These are phyloP conservation scores for Ascochyta viciae-villosae DNA, from an alignment of 2,329 filamentous ascomycete species.

Conservation along the genomic window DNA sequence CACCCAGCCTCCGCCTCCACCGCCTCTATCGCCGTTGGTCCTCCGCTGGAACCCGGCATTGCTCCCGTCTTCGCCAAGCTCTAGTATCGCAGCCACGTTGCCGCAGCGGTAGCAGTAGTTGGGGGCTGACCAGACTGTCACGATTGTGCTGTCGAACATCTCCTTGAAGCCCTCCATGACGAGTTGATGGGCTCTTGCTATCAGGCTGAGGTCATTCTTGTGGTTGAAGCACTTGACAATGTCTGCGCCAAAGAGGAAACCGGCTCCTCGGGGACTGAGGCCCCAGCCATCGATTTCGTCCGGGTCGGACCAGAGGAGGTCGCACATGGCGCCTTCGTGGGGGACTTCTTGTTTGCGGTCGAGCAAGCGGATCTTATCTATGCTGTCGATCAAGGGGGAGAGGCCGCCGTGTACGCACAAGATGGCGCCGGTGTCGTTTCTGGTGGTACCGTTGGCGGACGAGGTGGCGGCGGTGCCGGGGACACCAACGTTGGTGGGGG, in stretches of 20 bases:
- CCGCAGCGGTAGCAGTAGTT: slow-evolving; percentile 68
- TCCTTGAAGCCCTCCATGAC: slow-evolving; percentile 99
- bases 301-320: slow-evolving; percentile 96
- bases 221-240: slow-evolving; percentile 97
- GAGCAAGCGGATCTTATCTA: slow-evolving; percentile 93
- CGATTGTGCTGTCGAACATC: slow-evolving; percentile 89
- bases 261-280: slow-evolving; percentile 88
- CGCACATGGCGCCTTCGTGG: slow-evolving; percentile 98
- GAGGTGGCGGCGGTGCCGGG: slow-evolving; percentile 82
- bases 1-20: slow-evolving; percentile 51
- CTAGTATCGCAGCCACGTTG: slow-evolving; percentile 84
- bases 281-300: slow-evolving; percentile 99
- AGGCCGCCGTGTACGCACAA: slow-evolving; percentile 95
- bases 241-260: slow-evolving; percentile 93
- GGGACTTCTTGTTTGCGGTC: slow-evolving; percentile 97
- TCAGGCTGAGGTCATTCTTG: slow-evolving; percentile 87
- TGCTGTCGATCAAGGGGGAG: slow-evolving; percentile 86
- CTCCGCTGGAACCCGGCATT: slow-evolving; percentile 56
- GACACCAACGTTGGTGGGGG: slow-evolving; percentile 68
- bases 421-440: slow-evolving; percentile 70
- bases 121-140: slow-evolving; percentile 92
- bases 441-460: slow-evolving; percentile 63
- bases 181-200: slow-evolving; percentile 93
- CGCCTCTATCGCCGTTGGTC: slow-evolving; percentile 72
- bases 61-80: slow-evolving; percentile 82